phyloP scores from a whole-genome alignment of 2,329 filamentous ascomycete species.

The Dactylellina drechsleri region DNA sequence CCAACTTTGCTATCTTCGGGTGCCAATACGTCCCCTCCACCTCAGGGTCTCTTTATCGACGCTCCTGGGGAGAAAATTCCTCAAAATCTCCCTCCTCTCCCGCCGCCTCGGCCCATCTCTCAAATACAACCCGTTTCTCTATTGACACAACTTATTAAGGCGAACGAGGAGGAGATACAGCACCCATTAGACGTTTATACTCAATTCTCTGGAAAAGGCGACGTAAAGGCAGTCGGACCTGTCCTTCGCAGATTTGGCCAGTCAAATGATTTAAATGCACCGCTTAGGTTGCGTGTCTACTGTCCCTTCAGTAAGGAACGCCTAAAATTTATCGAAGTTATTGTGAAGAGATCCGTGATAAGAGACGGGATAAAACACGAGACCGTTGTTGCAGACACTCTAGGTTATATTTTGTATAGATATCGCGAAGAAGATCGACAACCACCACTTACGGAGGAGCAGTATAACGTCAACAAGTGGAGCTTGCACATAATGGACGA shows the following conservation, averaged over 20 bases:
- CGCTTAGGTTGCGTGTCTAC: conserved; percentile 80
- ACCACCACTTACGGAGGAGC: conserved; percentile 72
- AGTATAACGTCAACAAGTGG: conserved; percentile 83
- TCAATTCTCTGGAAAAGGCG: conserved; percentile 79
- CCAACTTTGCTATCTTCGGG: conserved; percentile 52
- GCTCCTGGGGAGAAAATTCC: conserved; percentile 57
- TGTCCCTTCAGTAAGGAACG: conserved; percentile 75
- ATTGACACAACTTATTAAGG: conserved; percentile 67
- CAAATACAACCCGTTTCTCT: conserved; percentile 57
- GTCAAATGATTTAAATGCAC: conserved; percentile 60
- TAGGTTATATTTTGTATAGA: conserved; percentile 79
- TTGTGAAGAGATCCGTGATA: conserved; percentile 75
- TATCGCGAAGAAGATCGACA: conserved; percentile 81
- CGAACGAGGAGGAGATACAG: conserved; percentile 74
- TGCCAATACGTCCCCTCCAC: conserved; percentile 30
- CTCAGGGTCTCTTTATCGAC: conserved; percentile 22
- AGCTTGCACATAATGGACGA: conserved; percentile 81
- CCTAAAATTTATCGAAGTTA: conserved; percentile 75
- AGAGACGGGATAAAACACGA: conserved; percentile 70
- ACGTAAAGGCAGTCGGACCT: conserved; percentile 67
- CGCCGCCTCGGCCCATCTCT: conserved; percentile 72
- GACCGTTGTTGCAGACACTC: conserved; percentile 81
- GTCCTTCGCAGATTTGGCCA: conserved; percentile 45
- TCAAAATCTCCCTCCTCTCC: conserved; percentile 66
- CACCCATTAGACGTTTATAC: conserved; percentile 82